Conservation (phyloP, 192 early-diverging fungal genomes). For the Coemansia sp. region DNA sequence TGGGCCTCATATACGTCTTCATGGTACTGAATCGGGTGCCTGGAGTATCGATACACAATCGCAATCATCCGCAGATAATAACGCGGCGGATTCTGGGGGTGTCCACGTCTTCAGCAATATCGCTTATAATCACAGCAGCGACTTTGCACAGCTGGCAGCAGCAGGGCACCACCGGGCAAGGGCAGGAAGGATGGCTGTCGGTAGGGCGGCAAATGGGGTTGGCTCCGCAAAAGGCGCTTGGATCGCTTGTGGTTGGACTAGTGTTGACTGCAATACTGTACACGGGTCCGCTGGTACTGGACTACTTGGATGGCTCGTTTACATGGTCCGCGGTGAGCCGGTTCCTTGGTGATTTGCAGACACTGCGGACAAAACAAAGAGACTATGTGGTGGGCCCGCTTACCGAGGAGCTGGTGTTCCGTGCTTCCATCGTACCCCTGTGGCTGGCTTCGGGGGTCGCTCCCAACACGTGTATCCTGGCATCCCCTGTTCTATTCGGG, state of each 20-base stretch:
- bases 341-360: neutral
- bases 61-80: constrained; percentile 43
- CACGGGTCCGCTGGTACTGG: constrained; percentile 37
- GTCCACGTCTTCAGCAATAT: constrained; percentile 1
- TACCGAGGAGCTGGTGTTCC: constrained; percentile 48
- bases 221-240: neutral
- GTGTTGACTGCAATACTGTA: constrained; percentile 21
- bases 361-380: constrained; percentile 13
- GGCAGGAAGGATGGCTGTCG: neutral
- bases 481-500: constrained; percentile 44
- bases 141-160: constrained; percentile 13
- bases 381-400: constrained; percentile 37
- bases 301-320: constrained; percentile 25
- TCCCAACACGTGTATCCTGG: neutral
- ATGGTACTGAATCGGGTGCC: constrained; percentile 14
- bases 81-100: constrained; percentile 31
- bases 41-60: constrained; percentile 17
- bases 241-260: constrained; percentile 17
- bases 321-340: constrained; percentile 6
- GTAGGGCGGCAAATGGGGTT: constrained; percentile 19
- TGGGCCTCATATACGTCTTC: constrained; percentile 29
- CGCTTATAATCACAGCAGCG: constrained; percentile 8
- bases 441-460: constrained; percentile 18
- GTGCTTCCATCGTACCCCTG: constrained; percentile 25
- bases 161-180: neutral